Base-by-base conservation (phyloP, 192 early-diverging fungal species). In the Coemansia javaensis region DNA sequence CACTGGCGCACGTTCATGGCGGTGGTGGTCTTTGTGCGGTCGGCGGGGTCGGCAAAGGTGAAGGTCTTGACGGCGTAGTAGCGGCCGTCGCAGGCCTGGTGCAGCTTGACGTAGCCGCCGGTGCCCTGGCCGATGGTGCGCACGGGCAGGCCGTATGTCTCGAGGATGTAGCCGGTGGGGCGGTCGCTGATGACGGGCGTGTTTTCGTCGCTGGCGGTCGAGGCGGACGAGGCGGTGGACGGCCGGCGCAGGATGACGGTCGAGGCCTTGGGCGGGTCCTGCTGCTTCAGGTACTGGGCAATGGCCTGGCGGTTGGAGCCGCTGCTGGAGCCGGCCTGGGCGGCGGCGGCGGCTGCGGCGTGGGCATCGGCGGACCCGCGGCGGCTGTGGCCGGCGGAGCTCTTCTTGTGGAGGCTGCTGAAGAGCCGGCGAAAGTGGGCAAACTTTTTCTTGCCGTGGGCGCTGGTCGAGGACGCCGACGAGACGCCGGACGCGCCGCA, bases 61-160 rank as follows among this genome's bases (percentile, higher is more conserved):
- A 78, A 78, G 4, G 65, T 62, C 61, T 78, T 78, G 18, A 78
- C 66, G 12, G 76, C 76, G 46, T 67, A 73, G 47, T 48, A 55
- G 28, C 57, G 52, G 4, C 63, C 68, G 40, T 66, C 63, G 46
- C 60, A 75, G 8, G 62, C 58, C 60, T 69, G 69, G 62, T 78
- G 70, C 44, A 78, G 57, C 37, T 66, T 60, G 7, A 78, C 76
- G 31, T 40, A 66, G 21, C 76, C 76, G 54, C 76, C 76, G 2
- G 76, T 78, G 32, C 76, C 76, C 33, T 73, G 70, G 3, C 76
- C 76, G 27, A 78, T 64, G 2, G 63, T 66, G 40, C 59, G 56
- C 53, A 68, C 48, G 7, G 76, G 53, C 46, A 53, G 23, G 2
- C 76, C 76, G 41, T 74, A 78, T 7, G 57, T 63, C 45, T 63